Base-by-base conservation (phyloP, 1,284 basidiomycete genomes). In the Cutaneotrichosporon sp. region DNA sequence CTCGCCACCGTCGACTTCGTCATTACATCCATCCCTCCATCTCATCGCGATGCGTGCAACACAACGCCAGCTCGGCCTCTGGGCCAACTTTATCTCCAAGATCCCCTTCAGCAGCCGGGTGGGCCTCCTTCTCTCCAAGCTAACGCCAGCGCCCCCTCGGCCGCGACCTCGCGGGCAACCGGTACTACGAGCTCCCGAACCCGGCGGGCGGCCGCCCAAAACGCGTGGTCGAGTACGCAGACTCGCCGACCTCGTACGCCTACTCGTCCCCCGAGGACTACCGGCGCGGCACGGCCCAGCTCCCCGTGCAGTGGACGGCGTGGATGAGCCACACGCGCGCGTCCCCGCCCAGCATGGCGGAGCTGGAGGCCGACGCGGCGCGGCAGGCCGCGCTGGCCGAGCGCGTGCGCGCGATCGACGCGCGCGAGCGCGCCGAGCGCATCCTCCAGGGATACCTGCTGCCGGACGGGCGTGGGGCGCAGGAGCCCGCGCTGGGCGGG, bases 361-460 rank as follows among this genome's bases (percentile, higher is more conserved):
- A 79, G 58, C 69, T 79, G 14, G 59, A 69, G 54, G n/a, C 18
- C 1, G 77, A 79, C 56, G 58, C 54, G 5, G 34, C 38, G 11
- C 69, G 77, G 3, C 70, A 69, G 55, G 49, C 56, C 22, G 16
- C 54, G 11, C 69, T 79, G 2, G 34, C 43, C 27, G 65, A 67
- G 6, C 63, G 67, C 33, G 66, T 79, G 9, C 58, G 61, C 4
- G 68, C 63, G 0, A 79, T 79, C 34, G 77, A 75, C 61, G 66
- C 56, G 25, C 58, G 77, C 1, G 77, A 79, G 55, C 47, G 59
- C 16, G 72, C 60, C 27, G 77, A 79, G 56, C 56, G 77, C 20
- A 79, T 79, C 16, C 58, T 67, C 33, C 77, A 79, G 56, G 77
- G 77, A 13, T 79, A 73, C 54, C 63, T 75, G 14, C 55, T 69